Base-by-base conservation (phyloP, 148 eudicot species). In the Heliamphora exappendiculata region DNA sequence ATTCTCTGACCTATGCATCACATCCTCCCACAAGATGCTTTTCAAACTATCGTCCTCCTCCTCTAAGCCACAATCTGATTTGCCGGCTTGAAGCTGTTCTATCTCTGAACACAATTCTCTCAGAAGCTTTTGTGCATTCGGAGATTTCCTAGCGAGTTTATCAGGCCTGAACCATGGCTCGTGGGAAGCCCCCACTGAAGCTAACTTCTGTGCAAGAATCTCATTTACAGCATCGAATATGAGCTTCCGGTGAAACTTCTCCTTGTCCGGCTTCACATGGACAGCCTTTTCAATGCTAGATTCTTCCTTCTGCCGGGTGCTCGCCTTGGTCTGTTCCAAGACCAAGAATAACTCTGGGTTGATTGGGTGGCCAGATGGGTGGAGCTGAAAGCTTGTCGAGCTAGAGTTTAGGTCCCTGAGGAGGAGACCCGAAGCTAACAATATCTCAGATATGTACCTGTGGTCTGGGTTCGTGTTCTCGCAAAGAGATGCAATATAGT, bases 401-500 rank as follows among this genome's bases (percentile, higher is more conserved):
- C 89, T 88, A 7, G 90, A 85, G 78, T 88, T 79, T 11, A 93
- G 90, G 75, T 93, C 98, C 77, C 94, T 79, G 68, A 93, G 94
- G 58, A 93, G 90, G 55, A 93, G 90, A 58, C 98, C 98, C 0
- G 98, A 93, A 73, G 98, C 93, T 72, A 93, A 82, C 64, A 93
- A 82, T 58, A 93, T 91, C 78, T 93, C 97, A 14, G 98, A 93
- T 58, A 93, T 82, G 81, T 93, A 93, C 83, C 97, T 81, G 78
- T 93, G 82, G 70, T 93, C 94, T 7, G 97, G 97, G 72, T 90
- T 85, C 10, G 87, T 77, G 81, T 91, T 91, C 55, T 91, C 91
- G 70, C 98, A 93, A 14, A 93, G 83, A 37, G 97, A 93, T 55
- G 98, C 98, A 20, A 93, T 93, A 84, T 93, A 90, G 76, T 91